These are phyloP conservation scores for Phytophthora hybrid DNA, from an alignment of 352 stramenopile genomes.

Conservation along the genomic window DNA sequence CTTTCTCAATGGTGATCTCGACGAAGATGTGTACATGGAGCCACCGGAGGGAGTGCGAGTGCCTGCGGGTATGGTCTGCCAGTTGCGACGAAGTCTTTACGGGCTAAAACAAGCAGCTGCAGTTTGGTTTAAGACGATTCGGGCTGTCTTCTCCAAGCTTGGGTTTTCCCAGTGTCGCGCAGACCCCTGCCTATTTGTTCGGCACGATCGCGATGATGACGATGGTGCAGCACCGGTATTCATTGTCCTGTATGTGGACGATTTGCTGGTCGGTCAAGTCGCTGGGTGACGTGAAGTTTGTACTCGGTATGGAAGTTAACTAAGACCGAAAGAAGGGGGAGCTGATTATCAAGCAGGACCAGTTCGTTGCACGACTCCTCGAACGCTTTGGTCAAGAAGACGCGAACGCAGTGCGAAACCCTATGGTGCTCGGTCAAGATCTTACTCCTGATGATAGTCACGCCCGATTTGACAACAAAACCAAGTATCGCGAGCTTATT, in stretches of 20 bases:
- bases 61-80: constrained; percentile 21
- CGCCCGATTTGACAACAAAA: not conserved
- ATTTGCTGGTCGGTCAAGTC: constrained; percentile 21
- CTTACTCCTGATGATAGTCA: not conserved
- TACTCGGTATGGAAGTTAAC: constrained; percentile 1
- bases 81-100: constrained; percentile 41
- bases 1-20: constrained; percentile 45
- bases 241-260: constrained; percentile 24
- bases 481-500: constrained; percentile 10
- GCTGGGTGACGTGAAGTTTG: not conserved
- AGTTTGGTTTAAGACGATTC: constrained; percentile 45
- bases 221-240: constrained; percentile 2
- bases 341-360: not conserved
- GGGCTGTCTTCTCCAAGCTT: constrained; percentile 1
- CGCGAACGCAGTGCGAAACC: constrained; percentile 9
- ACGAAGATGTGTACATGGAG: constrained; percentile 42
- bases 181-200: constrained; percentile 24
- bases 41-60: constrained; percentile 23
- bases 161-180: constrained; percentile 11
- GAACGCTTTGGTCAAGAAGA: not conserved
- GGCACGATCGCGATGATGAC: not conserved
- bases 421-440: constrained; percentile 4
- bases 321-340: not conserved
- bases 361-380: not conserved
- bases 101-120: constrained; percentile 42